These are phyloP conservation scores for Fagus sylvatica DNA, from an alignment of 306 rosid species.

Conservation along the genomic window DNA sequence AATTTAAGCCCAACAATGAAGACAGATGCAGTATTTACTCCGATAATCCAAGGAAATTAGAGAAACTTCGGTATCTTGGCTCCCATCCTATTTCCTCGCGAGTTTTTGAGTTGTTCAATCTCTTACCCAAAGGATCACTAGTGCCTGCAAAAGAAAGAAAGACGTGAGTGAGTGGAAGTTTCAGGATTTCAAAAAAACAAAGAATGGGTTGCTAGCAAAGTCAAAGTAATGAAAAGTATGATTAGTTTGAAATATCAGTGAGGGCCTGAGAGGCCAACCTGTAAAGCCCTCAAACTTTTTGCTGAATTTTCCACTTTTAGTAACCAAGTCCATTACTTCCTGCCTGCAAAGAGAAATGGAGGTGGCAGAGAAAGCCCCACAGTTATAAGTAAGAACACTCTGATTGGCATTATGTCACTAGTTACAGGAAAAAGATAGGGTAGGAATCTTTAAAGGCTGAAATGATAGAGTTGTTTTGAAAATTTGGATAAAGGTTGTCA, in stretches of 20 bases:
- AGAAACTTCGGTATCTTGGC: slow-evolving; percentile 81
- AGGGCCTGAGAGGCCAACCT: slow-evolving; percentile 38
- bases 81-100: slow-evolving; percentile 88
- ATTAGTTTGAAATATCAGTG: neutral
- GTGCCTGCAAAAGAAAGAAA: slow-evolving; percentile 49
- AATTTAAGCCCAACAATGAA: neutral
- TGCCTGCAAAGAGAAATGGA: slow-evolving; percentile 60
- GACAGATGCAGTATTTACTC: slow-evolving; percentile 18
- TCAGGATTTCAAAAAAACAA: neutral
- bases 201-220: neutral
- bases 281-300: slow-evolving; percentile 75
- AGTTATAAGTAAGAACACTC: neutral
- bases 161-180: slow-evolving; percentile 2
- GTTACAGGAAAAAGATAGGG: neutral
- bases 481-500: neutral
- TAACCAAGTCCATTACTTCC: slow-evolving; percentile 86
- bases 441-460: neutral
- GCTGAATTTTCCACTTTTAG: slow-evolving; percentile 74
- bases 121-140: slow-evolving; percentile 78
- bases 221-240: neutral
- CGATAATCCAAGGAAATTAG: slow-evolving; percentile 63
- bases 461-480: neutral
- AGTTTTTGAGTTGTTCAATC: slow-evolving; percentile 80
- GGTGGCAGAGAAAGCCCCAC: slow-evolving; percentile 14
- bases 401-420: neutral